Conservation (phyloP, 305 asterid genomes). For the Nicotiana rustica region DNA sequence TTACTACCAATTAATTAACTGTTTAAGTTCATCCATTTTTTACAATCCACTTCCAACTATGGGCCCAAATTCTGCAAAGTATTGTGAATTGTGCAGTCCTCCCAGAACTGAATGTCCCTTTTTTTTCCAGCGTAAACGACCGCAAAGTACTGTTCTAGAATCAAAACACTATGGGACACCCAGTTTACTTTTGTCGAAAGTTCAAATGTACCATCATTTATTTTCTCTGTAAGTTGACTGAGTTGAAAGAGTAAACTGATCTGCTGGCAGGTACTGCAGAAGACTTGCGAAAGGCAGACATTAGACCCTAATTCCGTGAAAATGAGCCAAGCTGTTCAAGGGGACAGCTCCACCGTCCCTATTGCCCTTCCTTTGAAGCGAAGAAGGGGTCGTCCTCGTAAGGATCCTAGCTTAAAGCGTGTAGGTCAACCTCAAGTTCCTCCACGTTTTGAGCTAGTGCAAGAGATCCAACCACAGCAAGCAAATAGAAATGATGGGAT, state of each 20-base stretch:
- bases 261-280: constrained; percentile 24
- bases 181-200: not conserved
- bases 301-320: constrained; percentile 27
- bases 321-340: constrained; percentile 69
- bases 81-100: not conserved
- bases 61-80: constrained; percentile 8
- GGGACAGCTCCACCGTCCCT: constrained; percentile 56
- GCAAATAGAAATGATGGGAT: constrained; percentile 45
- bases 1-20: not conserved
- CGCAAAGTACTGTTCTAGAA: constrained; percentile 6
- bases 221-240: not conserved
- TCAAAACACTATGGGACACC: not conserved
- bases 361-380: constrained; percentile 63
- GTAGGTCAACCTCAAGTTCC: constrained; percentile 53
- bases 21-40: not conserved
- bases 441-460: constrained; percentile 56
- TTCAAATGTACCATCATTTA: not conserved
- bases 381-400: constrained; percentile 88
- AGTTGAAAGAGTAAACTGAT: constrained; percentile 16
- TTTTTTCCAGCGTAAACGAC: not conserved
- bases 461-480: constrained; percentile 47
- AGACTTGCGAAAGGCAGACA: constrained; percentile 18
- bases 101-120: not conserved
- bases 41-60: constrained; percentile 17
- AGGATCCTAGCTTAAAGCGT: constrained; percentile 65